Evolutionary conservation across 192 early-diverging fungal species (phyloP).

Genomic region (Umbelopsis isabellina): DNA sequence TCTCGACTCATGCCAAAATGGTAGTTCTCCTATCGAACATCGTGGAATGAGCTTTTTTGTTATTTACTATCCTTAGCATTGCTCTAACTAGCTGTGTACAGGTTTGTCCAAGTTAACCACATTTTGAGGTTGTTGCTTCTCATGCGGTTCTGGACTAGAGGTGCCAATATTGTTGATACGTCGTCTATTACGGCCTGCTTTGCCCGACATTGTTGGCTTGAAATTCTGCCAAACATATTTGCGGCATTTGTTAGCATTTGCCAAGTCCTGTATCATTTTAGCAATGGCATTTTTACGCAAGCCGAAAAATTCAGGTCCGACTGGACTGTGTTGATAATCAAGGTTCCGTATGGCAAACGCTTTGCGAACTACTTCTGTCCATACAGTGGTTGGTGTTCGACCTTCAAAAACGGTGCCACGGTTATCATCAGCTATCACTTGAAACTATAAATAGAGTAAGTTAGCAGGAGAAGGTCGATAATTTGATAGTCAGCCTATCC

Average conservation of each 20-base stretch:
- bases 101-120: constrained; percentile 8
- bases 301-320: constrained; percentile 92
- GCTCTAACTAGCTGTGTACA: not conserved
- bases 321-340: constrained; percentile 78
- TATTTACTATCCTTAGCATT: not conserved
- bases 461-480: not conserved
- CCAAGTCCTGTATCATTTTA: constrained; percentile 90
- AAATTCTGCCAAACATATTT: constrained; percentile 74
- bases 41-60: no score
- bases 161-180: constrained; percentile 16
- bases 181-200: constrained; percentile 7
- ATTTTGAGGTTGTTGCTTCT: not conserved
- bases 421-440: constrained; percentile 79
- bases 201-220: constrained; percentile 40
- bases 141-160: not conserved
- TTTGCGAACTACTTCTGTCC: constrained; percentile 76
- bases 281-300: constrained; percentile 86
- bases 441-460: constrained; percentile 51
- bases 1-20: not conserved
- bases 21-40: no score
- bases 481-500: not conserved
- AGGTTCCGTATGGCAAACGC: constrained; percentile 81
- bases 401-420: constrained; percentile 66
- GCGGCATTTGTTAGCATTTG: constrained; percentile 70
- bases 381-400: constrained; percentile 83